These are phyloP conservation scores for Astrocystis sublimbata DNA, from an alignment of 495 filamentous ascomycete genomes.

Conservation along the genomic window DNA sequence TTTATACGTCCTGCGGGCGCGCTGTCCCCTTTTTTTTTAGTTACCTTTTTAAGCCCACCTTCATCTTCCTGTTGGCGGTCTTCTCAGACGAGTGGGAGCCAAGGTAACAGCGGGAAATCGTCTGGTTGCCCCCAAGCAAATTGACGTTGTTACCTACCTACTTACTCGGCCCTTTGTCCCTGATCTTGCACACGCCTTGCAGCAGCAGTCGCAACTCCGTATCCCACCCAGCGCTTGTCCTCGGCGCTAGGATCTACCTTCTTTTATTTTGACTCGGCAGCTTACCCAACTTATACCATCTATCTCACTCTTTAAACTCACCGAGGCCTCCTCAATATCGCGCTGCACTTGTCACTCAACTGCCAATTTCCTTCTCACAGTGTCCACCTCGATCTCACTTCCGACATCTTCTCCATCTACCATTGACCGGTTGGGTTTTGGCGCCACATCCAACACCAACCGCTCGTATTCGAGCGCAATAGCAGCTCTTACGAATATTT, in stretches of 20 bases:
- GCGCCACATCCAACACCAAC: not conserved
- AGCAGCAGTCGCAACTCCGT: not conserved
- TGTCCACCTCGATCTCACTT: not conserved
- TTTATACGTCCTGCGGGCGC: slow-evolving; percentile 16
- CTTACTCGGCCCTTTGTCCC: slow-evolving; percentile 18
- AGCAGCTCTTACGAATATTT: slow-evolving; percentile 9
- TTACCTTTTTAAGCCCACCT: slow-evolving; percentile 1
- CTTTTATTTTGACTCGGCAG: slow-evolving; percentile 24
- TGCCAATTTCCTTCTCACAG: not conserved
- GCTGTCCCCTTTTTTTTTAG: slow-evolving; percentile 14
- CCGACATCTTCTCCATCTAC: not conserved
- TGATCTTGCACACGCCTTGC: slow-evolving; percentile 9
- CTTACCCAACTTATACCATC: not conserved
- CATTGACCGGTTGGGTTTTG: not conserved
- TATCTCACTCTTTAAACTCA: slow-evolving; percentile 24
- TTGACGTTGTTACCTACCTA: slow-evolving; percentile 3
- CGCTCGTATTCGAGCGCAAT: not conserved
- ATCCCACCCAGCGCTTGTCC: not conserved
- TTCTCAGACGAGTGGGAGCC: not conserved
- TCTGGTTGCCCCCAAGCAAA: slow-evolving; percentile 1
- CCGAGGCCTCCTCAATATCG: not conserved
- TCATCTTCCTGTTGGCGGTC: slow-evolving; percentile 6
- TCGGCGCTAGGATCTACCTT: slow-evolving; percentile 11
- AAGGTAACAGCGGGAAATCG: slow-evolving; percentile 13
- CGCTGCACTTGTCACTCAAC: not conserved